Evolutionary conservation across 2,329 filamentous ascomycete species (phyloP).

Genomic region (Huntiella moniliformis): DNA sequence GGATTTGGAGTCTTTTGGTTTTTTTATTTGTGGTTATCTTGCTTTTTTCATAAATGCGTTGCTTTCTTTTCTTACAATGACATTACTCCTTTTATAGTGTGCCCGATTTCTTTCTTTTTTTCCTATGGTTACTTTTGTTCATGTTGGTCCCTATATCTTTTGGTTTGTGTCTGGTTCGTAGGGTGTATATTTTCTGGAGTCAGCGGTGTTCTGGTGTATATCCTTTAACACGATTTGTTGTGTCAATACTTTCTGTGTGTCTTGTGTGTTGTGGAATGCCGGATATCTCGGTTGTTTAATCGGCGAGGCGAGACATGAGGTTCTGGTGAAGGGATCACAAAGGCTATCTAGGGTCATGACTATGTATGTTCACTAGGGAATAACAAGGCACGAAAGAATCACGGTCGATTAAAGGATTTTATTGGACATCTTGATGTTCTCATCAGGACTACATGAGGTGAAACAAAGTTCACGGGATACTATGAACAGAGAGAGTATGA

Average conservation of each 20-base stretch:
- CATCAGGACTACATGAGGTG: too few species aligned
- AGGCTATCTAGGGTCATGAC: too few species aligned
- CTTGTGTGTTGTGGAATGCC: too few species aligned
- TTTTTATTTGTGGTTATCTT: slow-evolving; percentile 6
- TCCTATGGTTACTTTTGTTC: slow-evolving; percentile 5
- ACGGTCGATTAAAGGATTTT: too few species aligned
- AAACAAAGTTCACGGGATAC: too few species aligned
- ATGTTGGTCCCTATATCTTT: slow-evolving; percentile 4
- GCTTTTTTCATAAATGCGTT: slow-evolving; percentile 6
- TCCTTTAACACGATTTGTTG: neutral
- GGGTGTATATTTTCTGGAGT: neutral
- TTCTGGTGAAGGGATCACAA: too few species aligned
- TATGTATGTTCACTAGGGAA: neutral
- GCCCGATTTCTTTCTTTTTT: slow-evolving; percentile 12
- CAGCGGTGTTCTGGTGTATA: neutral
- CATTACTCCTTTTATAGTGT: slow-evolving; percentile 10
- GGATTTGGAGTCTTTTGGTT: slow-evolving; percentile 10
- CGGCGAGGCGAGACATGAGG: too few species aligned
- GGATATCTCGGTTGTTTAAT: too few species aligned
- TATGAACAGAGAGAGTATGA: too few species aligned
- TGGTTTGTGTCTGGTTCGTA: slow-evolving; percentile 2
- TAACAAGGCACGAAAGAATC: neutral
- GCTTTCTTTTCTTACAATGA: slow-evolving; percentile 1
- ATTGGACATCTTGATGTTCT: too few species aligned
- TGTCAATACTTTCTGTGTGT: too few species aligned